phyloP scores from a whole-genome alignment of 805 yeast genomes.

The Schizosaccharomyces osmophilus region DNA sequence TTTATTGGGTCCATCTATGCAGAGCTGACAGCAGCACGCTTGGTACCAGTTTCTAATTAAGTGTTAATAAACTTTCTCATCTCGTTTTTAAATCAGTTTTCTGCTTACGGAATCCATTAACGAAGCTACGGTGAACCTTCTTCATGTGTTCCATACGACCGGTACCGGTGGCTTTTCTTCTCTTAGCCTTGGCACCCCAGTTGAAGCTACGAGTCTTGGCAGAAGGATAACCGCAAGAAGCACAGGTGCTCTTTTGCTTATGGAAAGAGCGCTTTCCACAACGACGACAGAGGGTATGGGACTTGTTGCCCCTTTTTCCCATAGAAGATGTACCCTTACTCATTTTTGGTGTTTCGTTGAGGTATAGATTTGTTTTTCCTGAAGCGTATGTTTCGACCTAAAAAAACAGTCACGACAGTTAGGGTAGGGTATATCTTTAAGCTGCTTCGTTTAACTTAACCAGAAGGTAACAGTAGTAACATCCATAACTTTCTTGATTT shows the following conservation, averaged over 20 bases:
- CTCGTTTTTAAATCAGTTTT: slow-evolving; percentile 20
- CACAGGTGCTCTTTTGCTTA: slow-evolving; percentile 95
- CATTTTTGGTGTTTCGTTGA: slow-evolving; percentile 1
- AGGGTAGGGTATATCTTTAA: not conserved
- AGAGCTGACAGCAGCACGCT: not conserved
- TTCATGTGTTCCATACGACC: slow-evolving; percentile 98
- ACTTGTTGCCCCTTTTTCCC: slow-evolving; percentile 66
- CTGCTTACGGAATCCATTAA: slow-evolving; percentile 94
- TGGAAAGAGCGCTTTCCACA: slow-evolving; percentile 98
- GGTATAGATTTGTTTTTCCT: not conserved
- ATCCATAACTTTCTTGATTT: too few species aligned
- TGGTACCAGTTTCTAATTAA: not conserved
- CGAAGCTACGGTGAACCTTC: slow-evolving; percentile 91
- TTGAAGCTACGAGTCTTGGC: slow-evolving; percentile 82
- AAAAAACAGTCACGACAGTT: not conserved
- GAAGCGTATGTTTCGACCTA: not conserved
- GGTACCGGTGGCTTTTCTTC: slow-evolving; percentile 99
- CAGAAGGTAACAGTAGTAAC: too few species aligned
- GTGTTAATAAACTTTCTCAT: not conserved
- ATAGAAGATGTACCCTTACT: slow-evolving; percentile 2
- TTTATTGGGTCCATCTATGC: not conserved
- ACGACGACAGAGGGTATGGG: slow-evolving; percentile 87
- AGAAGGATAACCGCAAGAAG: slow-evolving; percentile 98
- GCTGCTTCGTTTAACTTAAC: not conserved
- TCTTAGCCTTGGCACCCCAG: slow-evolving; percentile 98